Conservation (phyloP, 2,329 filamentous ascomycete genomes). For the Claviceps citrina region DNA sequence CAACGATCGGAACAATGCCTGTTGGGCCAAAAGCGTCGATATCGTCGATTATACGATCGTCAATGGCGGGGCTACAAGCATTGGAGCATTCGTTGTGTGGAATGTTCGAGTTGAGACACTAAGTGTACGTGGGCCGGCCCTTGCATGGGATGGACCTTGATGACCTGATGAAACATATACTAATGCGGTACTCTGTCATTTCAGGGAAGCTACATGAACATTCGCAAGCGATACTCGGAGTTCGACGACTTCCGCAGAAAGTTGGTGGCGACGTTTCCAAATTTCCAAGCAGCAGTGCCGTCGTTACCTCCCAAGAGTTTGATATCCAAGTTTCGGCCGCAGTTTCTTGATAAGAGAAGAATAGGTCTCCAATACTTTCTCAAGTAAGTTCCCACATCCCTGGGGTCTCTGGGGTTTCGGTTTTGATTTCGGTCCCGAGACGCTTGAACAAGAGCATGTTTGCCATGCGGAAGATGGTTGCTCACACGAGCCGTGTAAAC, state of each 20-base stretch:
- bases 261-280: constrained; percentile 67
- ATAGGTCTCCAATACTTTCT: constrained; percentile 81
- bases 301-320: constrained; percentile 79
- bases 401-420: no score
- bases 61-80: constrained; percentile 39
- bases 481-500: constrained; percentile 7
- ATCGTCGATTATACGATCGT: constrained; percentile 42
- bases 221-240: constrained; percentile 72
- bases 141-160: no score
- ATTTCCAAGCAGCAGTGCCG: constrained; percentile 75
- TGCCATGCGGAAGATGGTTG: not conserved
- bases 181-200: no score
- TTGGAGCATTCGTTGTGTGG: constrained; percentile 92
- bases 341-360: constrained; percentile 73
- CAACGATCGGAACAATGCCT: constrained; percentile 38
- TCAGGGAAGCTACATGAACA: constrained; percentile 45
- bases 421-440: not conserved
- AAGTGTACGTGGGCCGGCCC: constrained; percentile 38
- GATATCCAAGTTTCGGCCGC: constrained; percentile 69
- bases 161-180: no score
- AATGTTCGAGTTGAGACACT: constrained; percentile 79
- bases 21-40: constrained; percentile 49
- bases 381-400: constrained; percentile 51
- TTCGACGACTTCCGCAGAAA: constrained; percentile 69
- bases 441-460: not conserved